phyloP scores from a whole-genome alignment of 2,329 filamentous ascomycete species.

The Seiridium unicorne region DNA sequence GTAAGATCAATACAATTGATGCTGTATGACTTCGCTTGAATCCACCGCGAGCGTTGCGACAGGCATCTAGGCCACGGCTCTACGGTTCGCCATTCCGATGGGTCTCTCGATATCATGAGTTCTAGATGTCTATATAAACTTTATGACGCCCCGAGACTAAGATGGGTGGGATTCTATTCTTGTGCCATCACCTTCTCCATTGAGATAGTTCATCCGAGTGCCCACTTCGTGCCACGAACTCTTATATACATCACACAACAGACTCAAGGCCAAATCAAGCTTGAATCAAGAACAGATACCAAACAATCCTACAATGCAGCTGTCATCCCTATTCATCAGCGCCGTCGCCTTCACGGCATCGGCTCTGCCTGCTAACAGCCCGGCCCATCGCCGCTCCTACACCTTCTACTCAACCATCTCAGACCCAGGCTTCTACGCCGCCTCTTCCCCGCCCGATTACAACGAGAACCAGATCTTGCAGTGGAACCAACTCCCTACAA shows the following conservation, averaged over 20 bases:
- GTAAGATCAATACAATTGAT: neutral
- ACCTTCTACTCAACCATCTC: conserved; percentile 1
- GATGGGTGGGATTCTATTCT: neutral
- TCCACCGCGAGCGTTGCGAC: neutral
- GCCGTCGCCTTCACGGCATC: neutral
- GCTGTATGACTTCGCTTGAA: neutral
- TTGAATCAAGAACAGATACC: neutral
- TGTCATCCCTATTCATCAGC: neutral
- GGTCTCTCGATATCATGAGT: neutral
- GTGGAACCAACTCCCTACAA: neutral
- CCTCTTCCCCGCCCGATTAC: neutral
- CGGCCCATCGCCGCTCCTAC: neutral
- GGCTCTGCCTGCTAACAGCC: neutral
- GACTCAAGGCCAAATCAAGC: neutral
- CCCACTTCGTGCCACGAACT: neutral
- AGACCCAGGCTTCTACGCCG: conserved; percentile 5
- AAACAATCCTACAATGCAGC: neutral
- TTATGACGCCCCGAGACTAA: neutral
- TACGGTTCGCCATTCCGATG: conserved; percentile 1
- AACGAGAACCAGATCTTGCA: conserved; percentile 6
- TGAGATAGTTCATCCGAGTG: neutral
- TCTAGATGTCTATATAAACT: neutral
- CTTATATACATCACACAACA: neutral
- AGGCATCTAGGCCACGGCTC: neutral
- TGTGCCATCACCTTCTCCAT: conserved; percentile 1